These are phyloP conservation scores for Chiua virens DNA, from an alignment of 768 basidiomycete species.

Conservation along the genomic window DNA sequence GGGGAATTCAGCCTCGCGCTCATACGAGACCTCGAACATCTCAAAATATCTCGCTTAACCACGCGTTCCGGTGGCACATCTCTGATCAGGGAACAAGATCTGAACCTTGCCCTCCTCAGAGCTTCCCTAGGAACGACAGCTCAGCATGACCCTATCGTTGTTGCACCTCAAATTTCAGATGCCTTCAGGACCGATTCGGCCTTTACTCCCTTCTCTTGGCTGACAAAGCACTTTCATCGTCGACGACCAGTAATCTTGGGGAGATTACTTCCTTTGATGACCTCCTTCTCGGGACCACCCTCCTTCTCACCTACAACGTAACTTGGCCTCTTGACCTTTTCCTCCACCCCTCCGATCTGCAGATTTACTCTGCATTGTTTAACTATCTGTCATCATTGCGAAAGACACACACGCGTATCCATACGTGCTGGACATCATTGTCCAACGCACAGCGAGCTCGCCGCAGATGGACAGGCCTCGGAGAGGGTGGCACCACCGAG, in stretches of 20 bases:
- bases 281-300: constrained; percentile 75
- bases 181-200: constrained; percentile 78
- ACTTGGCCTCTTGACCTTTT: constrained; percentile 91
- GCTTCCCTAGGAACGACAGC: constrained; percentile 88
- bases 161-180: constrained; percentile 72
- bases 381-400: constrained; percentile 81
- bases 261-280: constrained; percentile 63
- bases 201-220: constrained; percentile 73
- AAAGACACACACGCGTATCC: constrained; percentile 78
- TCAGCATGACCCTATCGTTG: constrained; percentile 80
- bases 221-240: constrained; percentile 40
- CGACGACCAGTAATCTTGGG: constrained; percentile 34
- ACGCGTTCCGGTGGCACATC: constrained; percentile 61
- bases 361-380: constrained; percentile 74
- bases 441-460: constrained; percentile 85
- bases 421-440: constrained; percentile 80
- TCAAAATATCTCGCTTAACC: constrained; percentile 77
- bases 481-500: constrained; percentile 79
- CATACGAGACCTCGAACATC: constrained; percentile 82
- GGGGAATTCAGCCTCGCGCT: constrained; percentile 84
- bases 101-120: constrained; percentile 82
- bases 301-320: constrained; percentile 67
- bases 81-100: constrained; percentile 88
- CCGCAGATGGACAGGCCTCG: constrained; percentile 81
- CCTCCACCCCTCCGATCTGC: constrained; percentile 71